Base-by-base conservation (phyloP, 2,329 filamentous ascomycete genomes). In the Hypoxylon sp. region DNA sequence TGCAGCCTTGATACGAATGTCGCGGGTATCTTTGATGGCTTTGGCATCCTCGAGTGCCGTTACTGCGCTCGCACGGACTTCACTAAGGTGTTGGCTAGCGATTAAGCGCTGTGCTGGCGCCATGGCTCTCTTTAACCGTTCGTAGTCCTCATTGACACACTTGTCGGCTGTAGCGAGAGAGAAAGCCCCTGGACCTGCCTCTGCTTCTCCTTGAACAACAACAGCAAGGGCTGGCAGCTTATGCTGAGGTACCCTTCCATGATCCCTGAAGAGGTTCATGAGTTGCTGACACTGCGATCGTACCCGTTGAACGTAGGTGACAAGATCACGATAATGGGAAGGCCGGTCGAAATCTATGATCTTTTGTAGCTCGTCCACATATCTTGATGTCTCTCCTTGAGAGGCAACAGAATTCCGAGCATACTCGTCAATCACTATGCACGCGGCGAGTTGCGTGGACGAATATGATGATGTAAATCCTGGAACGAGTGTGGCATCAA, bases 161-260 rank as follows among this genome's bases (percentile, higher is more conserved):
- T 93, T 96, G 71, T 98, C 94, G 0, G 94, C 96, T 71, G 95
- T 93, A 0, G 86, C 81, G 54, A 98, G 86, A 0, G 94, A 96
- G 78, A 99, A 99, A 5, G 96, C 95, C 73, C 90, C 95, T 8
- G 95, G 94, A 0, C 96, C 95, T 34, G 96, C 95, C 75, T 96
- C 92, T 4, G 91, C 85, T 75, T 98, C 95, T 29, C 96, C 96
- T 79, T 99, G 96, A 7, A 97, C 95, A 16, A 99, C 89, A 2
- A 97, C 93, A 21, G 96, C 93, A 48, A 98, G 86, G 4, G 85
- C 85, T 0, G 96, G 95, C 41, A 98, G 82, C 75, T 90, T 92
- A 67, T 86, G 84, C 51, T 88, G 86, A 21, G 91, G 86, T 1
- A 97, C 90, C 76, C 96, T 94, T 37, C 92, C 94, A 74, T 94